phyloP scores from a whole-genome alignment of 257 asterid genomes.

The Solanum sitiens region DNA sequence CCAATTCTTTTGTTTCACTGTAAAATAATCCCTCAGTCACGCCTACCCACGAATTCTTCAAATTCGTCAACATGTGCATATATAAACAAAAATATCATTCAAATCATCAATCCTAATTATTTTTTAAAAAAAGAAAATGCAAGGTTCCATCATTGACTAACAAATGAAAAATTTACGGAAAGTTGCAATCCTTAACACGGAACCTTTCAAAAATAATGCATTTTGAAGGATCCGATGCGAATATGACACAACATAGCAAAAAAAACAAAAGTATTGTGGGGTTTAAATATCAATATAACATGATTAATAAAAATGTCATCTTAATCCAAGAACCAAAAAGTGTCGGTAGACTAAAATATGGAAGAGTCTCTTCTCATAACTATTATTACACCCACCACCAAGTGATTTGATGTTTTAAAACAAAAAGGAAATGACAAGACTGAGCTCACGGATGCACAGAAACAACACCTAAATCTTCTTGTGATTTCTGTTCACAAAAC shows the following conservation, averaged over 20 bases:
- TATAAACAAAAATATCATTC: background rate
- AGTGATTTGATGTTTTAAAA: constrained; percentile 9
- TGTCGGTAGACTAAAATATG: constrained; percentile 44
- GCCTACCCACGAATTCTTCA: background rate
- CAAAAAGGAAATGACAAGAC: constrained; percentile 29
- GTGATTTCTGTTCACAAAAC: constrained; percentile 14
- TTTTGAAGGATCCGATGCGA: background rate
- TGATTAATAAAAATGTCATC: constrained; percentile 9
- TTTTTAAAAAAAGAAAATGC: background rate
- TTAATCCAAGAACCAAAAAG: constrained; percentile 12
- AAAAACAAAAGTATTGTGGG: background rate
- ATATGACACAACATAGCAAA: background rate
- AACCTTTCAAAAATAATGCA: background rate
- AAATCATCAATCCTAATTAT: background rate
- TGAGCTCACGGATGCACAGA: constrained; percentile 25
- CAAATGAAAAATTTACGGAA: background rate
- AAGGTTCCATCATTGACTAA: background rate
- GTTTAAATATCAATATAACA: background rate
- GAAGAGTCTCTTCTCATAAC: background rate
- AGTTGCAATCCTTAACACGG: background rate
- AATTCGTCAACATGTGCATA: background rate
- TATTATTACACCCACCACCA: constrained; percentile 20
- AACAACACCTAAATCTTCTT: constrained; percentile 13
- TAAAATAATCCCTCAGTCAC: background rate
- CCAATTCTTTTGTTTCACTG: background rate